Evolutionary conservation across 257 asterid genomes (phyloP), one percentile per base, ranked within the genome.

Genomic region (Handroanthus guayacan): DNA sequence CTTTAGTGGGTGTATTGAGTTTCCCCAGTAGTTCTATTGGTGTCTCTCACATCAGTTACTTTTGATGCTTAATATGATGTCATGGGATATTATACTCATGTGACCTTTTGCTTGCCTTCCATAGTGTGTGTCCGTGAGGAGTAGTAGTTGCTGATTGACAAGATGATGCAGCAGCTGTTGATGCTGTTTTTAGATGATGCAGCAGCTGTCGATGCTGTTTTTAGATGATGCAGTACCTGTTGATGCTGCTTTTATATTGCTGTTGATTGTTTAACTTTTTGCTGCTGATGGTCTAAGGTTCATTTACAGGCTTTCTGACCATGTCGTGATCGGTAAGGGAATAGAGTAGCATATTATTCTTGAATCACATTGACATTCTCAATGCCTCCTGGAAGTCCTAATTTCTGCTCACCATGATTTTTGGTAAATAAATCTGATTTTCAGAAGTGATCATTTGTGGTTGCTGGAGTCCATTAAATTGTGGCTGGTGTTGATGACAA

Each of bases 111-210:
- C 84, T 87, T 87, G 89, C 88, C 92, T 89, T 88, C 82, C 87
- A 80, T 92, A 88, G 97, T 84, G 86, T 82, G 88, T 89, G 75
- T 48, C 17, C 87, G 75, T 79, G 97, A 85, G 84, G 83, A 82
- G 84, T 84, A 71, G 86, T 79, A 82, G 92, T 83, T 81, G 94
- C 86, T 85, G 92, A 77, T 64, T 76, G 87, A 41, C 78, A 78
- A 82, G 88, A 80, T 80, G 90, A 82, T 78, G 91, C 82, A 80
- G 85, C 69, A 74, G 90, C 75, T 77, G 89, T 81, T 58, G 87
- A 78, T 86, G 88, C 83, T 85, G 86, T 76, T 79, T 83, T 78
- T 81, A 78, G 87, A 79, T 85, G 87, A 85, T 75, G 86, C 79
- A 63, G 85, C 69, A 74, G 90, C 75, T 77, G 89, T 81, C 54